Conservation (phyloP, 306 rosid genomes). For the Styphnolobium japonicum region DNA sequence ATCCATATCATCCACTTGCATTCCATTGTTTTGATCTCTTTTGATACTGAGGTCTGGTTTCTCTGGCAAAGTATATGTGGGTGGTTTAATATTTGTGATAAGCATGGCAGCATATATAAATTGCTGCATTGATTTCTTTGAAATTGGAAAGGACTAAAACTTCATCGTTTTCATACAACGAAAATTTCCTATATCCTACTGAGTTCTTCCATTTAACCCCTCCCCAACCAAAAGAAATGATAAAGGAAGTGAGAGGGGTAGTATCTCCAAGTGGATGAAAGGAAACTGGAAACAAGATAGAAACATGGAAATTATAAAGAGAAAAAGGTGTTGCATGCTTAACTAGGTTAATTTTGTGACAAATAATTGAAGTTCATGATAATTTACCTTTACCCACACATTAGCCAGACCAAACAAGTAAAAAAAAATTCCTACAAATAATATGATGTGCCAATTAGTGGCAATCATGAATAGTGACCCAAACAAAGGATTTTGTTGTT, state of each 20-base stretch:
- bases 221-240: neutral
- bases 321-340: neutral
- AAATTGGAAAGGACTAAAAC: neutral
- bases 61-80: neutral
- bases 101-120: neutral
- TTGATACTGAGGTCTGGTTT: constrained; percentile 11
- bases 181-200: neutral
- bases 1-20: constrained; percentile 48
- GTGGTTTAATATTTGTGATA: neutral
- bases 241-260: neutral
- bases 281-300: neutral
- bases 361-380: neutral
- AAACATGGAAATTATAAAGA: neutral
- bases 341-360: neutral
- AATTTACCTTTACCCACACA: neutral
- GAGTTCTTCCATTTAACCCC: neutral
- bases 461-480: neutral
- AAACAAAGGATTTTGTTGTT: neutral
- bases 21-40: constrained; percentile 27
- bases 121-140: neutral
- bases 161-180: neutral
- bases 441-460: neutral
- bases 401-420: neutral
- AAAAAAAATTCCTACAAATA: neutral
- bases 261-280: neutral